phyloP scores from a whole-genome alignment of 1,284 basidiomycete genomes.

The Apiotrichum akiyoshidainum region DNA sequence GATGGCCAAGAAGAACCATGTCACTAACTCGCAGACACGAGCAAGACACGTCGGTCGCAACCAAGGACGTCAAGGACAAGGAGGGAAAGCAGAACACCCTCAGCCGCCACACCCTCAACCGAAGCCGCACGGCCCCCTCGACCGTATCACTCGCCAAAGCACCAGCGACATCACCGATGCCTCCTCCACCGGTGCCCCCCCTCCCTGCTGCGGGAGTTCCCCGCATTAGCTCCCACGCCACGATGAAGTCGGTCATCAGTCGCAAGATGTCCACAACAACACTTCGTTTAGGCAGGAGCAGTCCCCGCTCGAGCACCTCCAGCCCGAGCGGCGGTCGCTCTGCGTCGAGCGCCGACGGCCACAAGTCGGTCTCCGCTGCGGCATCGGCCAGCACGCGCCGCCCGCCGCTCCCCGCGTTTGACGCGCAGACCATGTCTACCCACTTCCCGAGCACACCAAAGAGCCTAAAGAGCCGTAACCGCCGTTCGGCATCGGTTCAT shows the following conservation, averaged over 20 bases:
- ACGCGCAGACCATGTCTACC: neutral
- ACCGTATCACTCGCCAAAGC: neutral
- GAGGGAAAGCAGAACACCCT: neutral
- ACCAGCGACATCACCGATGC: neutral
- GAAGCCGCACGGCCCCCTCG: slow-evolving; percentile 1
- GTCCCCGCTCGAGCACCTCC: neutral
- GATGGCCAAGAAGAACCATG: no score
- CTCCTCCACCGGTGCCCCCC: neutral
- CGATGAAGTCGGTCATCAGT: neutral
- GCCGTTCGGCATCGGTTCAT: neutral
- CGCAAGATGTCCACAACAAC: neutral
- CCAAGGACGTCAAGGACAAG: neutral
- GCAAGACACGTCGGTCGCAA: neutral
- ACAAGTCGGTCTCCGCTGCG: neutral
- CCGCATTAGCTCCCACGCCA: neutral
- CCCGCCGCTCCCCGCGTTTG: neutral
- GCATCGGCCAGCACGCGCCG: neutral
- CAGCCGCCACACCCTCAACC: neutral
- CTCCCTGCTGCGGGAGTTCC: neutral
- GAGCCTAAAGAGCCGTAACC: neutral
- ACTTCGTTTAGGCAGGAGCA: neutral
- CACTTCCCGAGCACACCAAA: neutral
- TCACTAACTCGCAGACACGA: no score
- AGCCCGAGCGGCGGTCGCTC: neutral
- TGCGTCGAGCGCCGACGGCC: neutral